Evolutionary conservation across 176 grass and related monocot genomes (phyloP), one percentile per base, ranked within the genome.

Genomic region (Carex littledalei): DNA sequence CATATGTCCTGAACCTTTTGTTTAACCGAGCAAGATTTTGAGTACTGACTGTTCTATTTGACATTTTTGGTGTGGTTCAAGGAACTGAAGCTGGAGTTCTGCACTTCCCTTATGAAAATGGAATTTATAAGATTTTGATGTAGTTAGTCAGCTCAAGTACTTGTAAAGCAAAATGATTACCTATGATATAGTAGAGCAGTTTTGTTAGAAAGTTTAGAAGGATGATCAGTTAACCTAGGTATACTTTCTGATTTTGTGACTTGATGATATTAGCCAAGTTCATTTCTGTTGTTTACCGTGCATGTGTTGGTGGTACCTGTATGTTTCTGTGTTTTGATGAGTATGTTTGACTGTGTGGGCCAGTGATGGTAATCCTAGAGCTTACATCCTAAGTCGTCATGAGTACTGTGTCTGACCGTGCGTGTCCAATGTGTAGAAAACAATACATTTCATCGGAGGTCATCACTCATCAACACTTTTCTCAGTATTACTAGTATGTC

Each of bases 41-140:
- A n/a, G 17, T 71, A 16, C 24, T 32, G 13, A 78, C 2, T 54
- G 21, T 54, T 52, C 6, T 56, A 32, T 77, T 78, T 78, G 12
- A 78, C 50, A 55, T 15, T 16, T 56, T 29, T 31, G 32, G 22
- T 78, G 74, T 55, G 26, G 74, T 78, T 78, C 74, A 56, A 78
- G 74, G 39, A 78, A 55, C 32, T 78, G 74, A 78, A 78, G 74
- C 47, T 34, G 50, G 50, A 56, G 52, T 55, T 71, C 24, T 56
- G 49, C 50, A 78, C n/a, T 78, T 31, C 9, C 11, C 2, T 35
- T 32, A 18, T 0, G 3, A 31, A 34, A 57, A 56, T 14, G 24
- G 24, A 26, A 56, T 56, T 57, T 34, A 56, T 18, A 32, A 78
- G 49, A 78, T 78, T 57, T 8, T 78, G 24, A 78, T 77, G 34